Evolutionary conservation across 2,329 filamentous ascomycete species (phyloP), one percentile per base, ranked within the genome.

Genomic region (Cladosporium sp.): DNA sequence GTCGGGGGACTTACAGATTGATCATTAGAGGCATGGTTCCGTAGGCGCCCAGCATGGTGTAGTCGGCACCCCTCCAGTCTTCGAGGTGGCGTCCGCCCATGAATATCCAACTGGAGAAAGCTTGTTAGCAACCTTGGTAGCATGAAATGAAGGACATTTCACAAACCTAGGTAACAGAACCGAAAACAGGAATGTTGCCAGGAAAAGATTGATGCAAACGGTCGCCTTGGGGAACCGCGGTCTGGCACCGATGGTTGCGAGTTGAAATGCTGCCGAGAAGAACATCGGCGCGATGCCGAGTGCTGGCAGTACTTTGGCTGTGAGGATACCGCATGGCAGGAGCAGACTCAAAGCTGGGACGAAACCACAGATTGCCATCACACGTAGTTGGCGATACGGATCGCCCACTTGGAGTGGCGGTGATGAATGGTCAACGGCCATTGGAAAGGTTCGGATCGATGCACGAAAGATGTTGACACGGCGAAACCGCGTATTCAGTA

Each of bases 11-110:
- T 7, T 48, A 59, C 57, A 61, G 53, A 30, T 56, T 55, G 4
- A 54, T 18, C 45, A 61, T 56, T 49, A 57, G 42, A 1, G 53
- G 53, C 43, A 57, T 43, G 1, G 54, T 56, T 3, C 44, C 57
- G 44, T 59, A 61, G 3, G 54, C 39, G 2, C 44, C 51, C 1
- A 58, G 39, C 50, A 61, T 54, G 19, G 19, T 22, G 2, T 36
- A 18, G 13, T 19, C 3, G 7, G 30, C 30, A 2, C 29, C 29
- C 1, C 4, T 2, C 13, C 43, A 15, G 17, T 32, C 15, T 13
- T 18, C 24, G 6, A 18, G 13, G 18, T 22, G 19, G 5, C 43
- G 9, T 9, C 36, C 19, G 12, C 9, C 13, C 11, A 45, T 20
- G 13, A 15, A 27, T 2, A 45, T 18, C 43, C 30, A 45, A 13